Conservation (phyloP, 1,284 basidiomycete species). For the Cutaneotrichosporon sp. region DNA sequence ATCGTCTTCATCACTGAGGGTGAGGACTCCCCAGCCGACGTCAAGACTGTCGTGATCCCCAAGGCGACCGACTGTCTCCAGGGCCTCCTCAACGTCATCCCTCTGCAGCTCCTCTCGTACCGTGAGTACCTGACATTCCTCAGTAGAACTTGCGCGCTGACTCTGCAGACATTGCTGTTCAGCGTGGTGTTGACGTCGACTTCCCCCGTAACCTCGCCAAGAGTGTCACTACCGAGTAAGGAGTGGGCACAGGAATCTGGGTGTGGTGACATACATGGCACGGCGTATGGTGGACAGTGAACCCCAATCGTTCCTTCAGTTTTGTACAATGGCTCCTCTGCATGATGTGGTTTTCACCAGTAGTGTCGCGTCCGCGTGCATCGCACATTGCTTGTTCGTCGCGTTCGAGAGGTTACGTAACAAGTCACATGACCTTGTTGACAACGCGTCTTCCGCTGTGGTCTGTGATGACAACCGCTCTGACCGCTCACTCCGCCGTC, state of each 20-base stretch:
- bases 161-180: constrained; percentile 74
- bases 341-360: not conserved
- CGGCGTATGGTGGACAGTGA: not conserved
- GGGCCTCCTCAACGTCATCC: constrained; percentile 94
- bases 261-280: not conserved
- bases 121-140: constrained; percentile 2
- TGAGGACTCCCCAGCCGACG: constrained; percentile 60
- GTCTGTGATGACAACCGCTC: no score
- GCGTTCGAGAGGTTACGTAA: no score
- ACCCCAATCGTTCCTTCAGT: not conserved
- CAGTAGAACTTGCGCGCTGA: not conserved
- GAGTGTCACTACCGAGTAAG: constrained; percentile 43
- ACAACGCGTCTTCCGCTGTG: no score
- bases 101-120: constrained; percentile 92
- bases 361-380: not conserved
- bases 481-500: no score
- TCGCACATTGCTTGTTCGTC: no score
- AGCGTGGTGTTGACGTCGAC: constrained; percentile 95
- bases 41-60: constrained; percentile 86
- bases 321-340: constrained; percentile 4
- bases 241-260: not conserved
- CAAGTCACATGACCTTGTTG: no score
- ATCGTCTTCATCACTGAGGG: constrained; percentile 98
- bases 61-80: constrained; percentile 92
- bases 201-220: constrained; percentile 90